Evolutionary conservation across 2,329 filamentous ascomycete genomes (phyloP).

Genomic region (Nothophoma quercina): DNA sequence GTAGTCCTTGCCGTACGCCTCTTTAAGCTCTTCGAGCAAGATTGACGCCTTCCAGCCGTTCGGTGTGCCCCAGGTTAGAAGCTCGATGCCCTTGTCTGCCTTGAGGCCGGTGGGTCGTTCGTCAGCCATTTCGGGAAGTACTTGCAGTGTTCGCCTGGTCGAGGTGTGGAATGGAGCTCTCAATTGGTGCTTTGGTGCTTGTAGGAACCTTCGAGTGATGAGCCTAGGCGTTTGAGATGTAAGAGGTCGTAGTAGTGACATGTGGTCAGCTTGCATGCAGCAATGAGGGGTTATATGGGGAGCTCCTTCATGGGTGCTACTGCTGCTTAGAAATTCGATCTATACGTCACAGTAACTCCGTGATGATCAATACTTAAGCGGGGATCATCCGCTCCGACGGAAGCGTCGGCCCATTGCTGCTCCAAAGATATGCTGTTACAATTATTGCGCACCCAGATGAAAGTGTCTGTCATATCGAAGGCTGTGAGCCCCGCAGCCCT

Average conservation of each 20-base stretch:
- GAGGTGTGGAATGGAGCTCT: slow-evolving; percentile 32
- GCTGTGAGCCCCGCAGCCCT: not conserved
- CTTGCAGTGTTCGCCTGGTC: slow-evolving; percentile 20
- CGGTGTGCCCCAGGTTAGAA: slow-evolving; percentile 64
- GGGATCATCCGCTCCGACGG: not conserved
- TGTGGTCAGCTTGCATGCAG: slow-evolving; percentile 18
- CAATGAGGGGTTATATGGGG: slow-evolving; percentile 37
- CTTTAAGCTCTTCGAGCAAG: slow-evolving; percentile 71
- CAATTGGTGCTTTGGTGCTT: slow-evolving; percentile 20
- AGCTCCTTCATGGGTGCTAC: not conserved
- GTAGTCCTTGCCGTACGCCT: slow-evolving; percentile 68
- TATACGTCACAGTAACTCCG: slow-evolving; percentile 3
- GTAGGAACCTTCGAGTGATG: slow-evolving; percentile 19
- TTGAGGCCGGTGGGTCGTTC: slow-evolving; percentile 63
- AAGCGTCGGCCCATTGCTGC: not conserved
- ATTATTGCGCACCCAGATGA: not conserved
- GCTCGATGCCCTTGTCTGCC: slow-evolving; percentile 70
- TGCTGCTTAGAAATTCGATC: slow-evolving; percentile 22
- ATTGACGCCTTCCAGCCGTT: slow-evolving; percentile 65
- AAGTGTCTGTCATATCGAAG: not conserved
- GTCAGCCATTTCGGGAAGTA: slow-evolving; percentile 35
- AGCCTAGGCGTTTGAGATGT: slow-evolving; percentile 25
- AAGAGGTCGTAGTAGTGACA: slow-evolving; percentile 32
- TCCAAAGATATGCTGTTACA: not conserved
- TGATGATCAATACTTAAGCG: slow-evolving; percentile 6